Base-by-base conservation (phyloP, 352 stramenopile genomes). In the Phytophthora boehmeriae region DNA sequence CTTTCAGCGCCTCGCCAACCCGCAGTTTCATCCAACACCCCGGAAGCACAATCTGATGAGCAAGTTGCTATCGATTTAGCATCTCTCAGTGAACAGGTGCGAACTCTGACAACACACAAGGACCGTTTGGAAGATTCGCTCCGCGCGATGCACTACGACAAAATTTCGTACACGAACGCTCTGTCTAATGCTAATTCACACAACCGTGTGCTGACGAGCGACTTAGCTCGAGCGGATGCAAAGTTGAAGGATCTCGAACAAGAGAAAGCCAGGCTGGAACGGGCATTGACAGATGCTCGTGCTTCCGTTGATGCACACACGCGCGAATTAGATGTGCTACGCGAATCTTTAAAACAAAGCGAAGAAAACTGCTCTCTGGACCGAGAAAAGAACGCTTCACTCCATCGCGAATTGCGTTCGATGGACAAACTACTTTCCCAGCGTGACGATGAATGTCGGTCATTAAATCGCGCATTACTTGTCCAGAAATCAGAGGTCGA, bases 91-190 rank as follows among this genome's bases (percentile, higher is more conserved):
- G 73, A 89, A 30, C 84, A 91, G 54, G 49, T 92, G 4, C 54
- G 69, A n/a, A 75, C 64, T 5, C 49, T 92, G 48, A 71, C 71
- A 19, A 60, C 63, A 4, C 80, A 90, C 54, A 87, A 86, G 53
- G 70, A 84, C 28, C 67, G 79, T 11, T 78, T 95, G 20, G 86
- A 93, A 68, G 80, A 93, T 39, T 77, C 86, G 4, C 73, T 92
- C 32, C 82, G 82, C 3, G 78, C 77, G 1, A 88, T 78, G 32
- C 83, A 92, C 20, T 92, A 95, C 66, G 86, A 95, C 56, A 95
- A 93, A 41, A 77, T 92, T 1, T 89, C 83, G 50, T 95, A 90
- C 57, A 91, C 86, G 28, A 92, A 93, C 42, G 80, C 83, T 1
- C 48, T 95, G 5, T 79, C 80, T 11, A 91, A 93, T 23, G 81